A percentile compares a stretch with the other conserved stretches of the same genome.
Evolutionary conservation across 1,284 basidiomycete species (phyloP).

Genomic region (Somion occarium): DNA sequence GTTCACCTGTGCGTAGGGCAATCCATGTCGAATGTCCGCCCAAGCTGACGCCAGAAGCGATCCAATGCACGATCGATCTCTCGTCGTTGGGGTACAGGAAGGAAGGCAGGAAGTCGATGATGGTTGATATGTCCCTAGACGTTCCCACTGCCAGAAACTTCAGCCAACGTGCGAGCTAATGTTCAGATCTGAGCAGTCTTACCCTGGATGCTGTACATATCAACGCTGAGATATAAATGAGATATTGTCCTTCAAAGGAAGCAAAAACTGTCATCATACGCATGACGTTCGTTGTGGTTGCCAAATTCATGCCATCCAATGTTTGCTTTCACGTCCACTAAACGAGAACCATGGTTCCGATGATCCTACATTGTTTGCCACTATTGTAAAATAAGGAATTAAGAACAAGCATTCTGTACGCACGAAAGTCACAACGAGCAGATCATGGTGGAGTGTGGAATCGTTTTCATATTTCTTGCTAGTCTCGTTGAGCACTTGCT

Average conservation of each 20-base stretch:
- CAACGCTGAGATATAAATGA: slow-evolving; percentile 40
- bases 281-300: slow-evolving; percentile 57
- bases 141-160: slow-evolving; percentile 50
- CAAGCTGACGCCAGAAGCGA: slow-evolving; percentile 66
- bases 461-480: slow-evolving; percentile 19
- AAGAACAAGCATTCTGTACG: slow-evolving; percentile 16
- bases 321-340: slow-evolving; percentile 50
- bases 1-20: slow-evolving; percentile 51
- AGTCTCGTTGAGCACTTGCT: slow-evolving; percentile 23
- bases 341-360: slow-evolving; percentile 68
- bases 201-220: slow-evolving; percentile 75
- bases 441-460: slow-evolving; percentile 26
- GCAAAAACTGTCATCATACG: slow-evolving; percentile 35
- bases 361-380: slow-evolving; percentile 52
- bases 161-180: background rate
- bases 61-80: slow-evolving; percentile 62
- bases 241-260: background rate
- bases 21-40: slow-evolving; percentile 82
- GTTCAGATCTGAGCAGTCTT: slow-evolving; percentile 14
- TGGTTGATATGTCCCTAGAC: slow-evolving; percentile 69
- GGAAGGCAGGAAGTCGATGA: slow-evolving; percentile 77
- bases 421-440: slow-evolving; percentile 58
- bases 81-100: slow-evolving; percentile 76
- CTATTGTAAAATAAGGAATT: background rate
- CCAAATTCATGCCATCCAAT: slow-evolving; percentile 47